Evolutionary conservation across 2,329 filamentous ascomycete genomes (phyloP), one percentile per base, ranked within the genome.

Genomic region (Beauveria sp.): DNA sequence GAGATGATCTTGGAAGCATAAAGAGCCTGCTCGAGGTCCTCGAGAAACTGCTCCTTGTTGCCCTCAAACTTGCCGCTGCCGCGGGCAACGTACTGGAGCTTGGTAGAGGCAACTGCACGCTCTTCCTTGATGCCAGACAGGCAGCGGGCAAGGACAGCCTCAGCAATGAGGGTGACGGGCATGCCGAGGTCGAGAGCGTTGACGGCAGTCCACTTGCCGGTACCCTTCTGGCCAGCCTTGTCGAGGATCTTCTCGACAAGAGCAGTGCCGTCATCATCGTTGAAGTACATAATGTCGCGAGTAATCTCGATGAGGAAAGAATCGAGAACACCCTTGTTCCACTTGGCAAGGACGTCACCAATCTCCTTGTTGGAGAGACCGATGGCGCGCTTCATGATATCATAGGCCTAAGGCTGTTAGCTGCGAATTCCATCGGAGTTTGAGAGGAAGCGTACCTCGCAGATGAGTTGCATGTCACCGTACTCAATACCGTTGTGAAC

Each of bases 401-500:
- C 95, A 82, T 99, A 99, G 71, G 95, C 95, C 93, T 97, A 31
- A 14, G 52, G 20, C 43, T 64, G n/a, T 16, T 48, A 18, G 45
- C 8, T 28, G 28, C 7, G 5, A 3, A 4, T 6, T 16, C 14
- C 16, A 12, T 38, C 24, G 46, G 3, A 2, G 5, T 24, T 28
- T 16, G 52, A 18, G 31, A 10, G 10, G 28, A 3, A 49, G 18
- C 34, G 71, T 80, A 96, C 93, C 88, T 99, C 95, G 80, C 89
- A 96, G 77, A 99, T 99, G 74, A 99, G 86, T 85, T 99, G 95
- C 95, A 99, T 99, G 83, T 99, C 95, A 87, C 95, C 95, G 77
- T 99, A 99, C 83, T 99, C 95, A 72, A 99, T 99, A 86, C 95
- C 95, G 82, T 99, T 99, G 89, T 99, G 95, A 67, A 99, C 95